Evolutionary conservation across 116 monocot genomes (phyloP), one percentile per base, ranked within the genome.

Genomic region (Trichopus zeylanicus): DNA sequence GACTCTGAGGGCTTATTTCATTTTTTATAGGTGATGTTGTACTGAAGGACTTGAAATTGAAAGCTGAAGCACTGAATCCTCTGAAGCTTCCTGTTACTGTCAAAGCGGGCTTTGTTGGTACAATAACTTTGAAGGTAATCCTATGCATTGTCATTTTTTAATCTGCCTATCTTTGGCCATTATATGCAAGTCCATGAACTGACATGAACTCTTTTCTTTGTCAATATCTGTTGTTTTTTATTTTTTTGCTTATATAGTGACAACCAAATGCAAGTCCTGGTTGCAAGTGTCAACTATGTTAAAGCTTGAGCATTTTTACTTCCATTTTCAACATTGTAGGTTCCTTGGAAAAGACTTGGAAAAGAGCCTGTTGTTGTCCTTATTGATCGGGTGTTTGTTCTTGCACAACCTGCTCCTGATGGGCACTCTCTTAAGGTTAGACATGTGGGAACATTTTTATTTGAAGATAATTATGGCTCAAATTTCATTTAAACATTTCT

Each of bases 321-420:
- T 10, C 7, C 7, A 1, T 54, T 54, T 7, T 29, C 2, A 2
- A 28, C 26, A 27, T 5, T 23, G 51, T 57, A 98, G 97, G 91
- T 98, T 68, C 97, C 97, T 54, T 98, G 97, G 97, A 98, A 98
- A 65, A 82, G 88, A 57, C 87, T 98, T 35, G 97, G 97, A 26
- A 98, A 98, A 74, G 91, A 98, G 33, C 97, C 97, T 68, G 97
- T 98, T 31, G 60, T 98, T 48, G 91, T 98, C 54, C 74, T 91
- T 35, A 91, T 98, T 64, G 97, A 98, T 54, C 91, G 91, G 54
- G 76, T 98, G 9, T 98, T 87, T 68, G 29, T 98, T 80, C 87
- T 98, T 70, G 97, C 97, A 61, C 84, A 88, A 64, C 97, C 97
- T 61, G 71, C 68, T 63, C 81, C 84, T 54, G 80, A 91, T 87